Base-by-base conservation (phyloP, 2,329 filamentous ascomycete genomes). In the Colletotrichum destructivum region DNA sequence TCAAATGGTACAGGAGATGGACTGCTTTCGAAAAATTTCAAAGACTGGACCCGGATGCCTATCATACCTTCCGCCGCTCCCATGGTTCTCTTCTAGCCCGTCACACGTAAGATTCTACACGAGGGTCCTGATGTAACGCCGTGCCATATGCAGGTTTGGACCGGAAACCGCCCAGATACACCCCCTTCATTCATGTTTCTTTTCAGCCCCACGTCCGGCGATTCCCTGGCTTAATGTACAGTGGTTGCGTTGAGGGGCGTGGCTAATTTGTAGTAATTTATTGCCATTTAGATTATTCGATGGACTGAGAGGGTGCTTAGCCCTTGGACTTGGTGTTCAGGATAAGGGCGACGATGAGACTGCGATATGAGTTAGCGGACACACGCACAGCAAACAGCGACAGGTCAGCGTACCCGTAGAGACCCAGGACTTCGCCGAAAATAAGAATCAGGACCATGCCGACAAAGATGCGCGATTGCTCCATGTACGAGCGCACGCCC, bases 391-490 rank as follows among this genome's bases (percentile, higher is more conserved):
- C 40, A 23, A 13, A 42, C n/a, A 23, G 23, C 15, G 8, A 31
- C 15, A 23, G 6, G 40, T 15, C 15, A 11, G n/a, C 81, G 76
- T 88, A 98, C 94, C 96, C 96, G 79, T 99, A 99, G 42, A 99
- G 91, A 82, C 96, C 96, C 81, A 99, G 82, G 21, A 99, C 96
- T 87, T 99, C 96, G 69, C 94, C 96, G 81, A 99, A 99, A 89
- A 99, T 99, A 74, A 98, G 89, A 77, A 98, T 98, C 78, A 99
- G 85, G 57, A 99, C 96, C 96, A 98, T 98, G 82, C 96, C 96
- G 61, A 99, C 96, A 78, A 98, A 99, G 75, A 99, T 93, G 74
- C 96, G 90, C 61, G 94, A 97, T 83, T 99, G 96, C 79, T 94
- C 91, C 95, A 99, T 98, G 85, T 97, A 98, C 69, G 95, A 92